These are phyloP conservation scores for Cercospora sp. DNA, from an alignment of 2,329 filamentous ascomycete species.

Conservation along the genomic window DNA sequence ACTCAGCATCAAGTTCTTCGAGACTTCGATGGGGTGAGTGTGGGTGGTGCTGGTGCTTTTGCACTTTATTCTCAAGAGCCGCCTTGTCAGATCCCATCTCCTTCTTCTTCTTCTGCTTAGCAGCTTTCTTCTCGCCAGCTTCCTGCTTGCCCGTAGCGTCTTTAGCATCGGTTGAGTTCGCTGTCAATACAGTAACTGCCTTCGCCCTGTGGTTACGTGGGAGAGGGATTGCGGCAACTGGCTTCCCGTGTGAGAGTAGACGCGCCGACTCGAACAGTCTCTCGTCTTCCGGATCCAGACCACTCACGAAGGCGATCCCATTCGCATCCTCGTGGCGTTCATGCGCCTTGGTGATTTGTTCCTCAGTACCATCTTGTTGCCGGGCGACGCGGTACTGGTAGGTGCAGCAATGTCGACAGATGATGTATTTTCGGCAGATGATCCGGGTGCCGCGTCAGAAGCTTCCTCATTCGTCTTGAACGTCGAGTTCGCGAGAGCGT, in stretches of 20 bases:
- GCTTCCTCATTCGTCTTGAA: neutral
- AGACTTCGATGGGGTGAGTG: neutral
- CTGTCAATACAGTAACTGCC: neutral
- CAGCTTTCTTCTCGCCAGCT: too few species aligned
- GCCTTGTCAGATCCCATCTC: neutral
- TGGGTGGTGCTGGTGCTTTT: neutral
- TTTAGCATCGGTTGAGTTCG: neutral
- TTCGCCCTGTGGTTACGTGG: neutral
- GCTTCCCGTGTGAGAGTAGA: neutral
- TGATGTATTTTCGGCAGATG: neutral
- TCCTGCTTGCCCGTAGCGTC: neutral
- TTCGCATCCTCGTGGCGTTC: neutral
- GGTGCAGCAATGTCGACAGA: neutral
- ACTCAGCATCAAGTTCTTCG: neutral
- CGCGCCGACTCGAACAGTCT: neutral
- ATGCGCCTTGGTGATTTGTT: neutral
- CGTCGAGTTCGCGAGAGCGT: neutral
- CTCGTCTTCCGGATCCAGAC: neutral
- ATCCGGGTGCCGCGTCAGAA: neutral
- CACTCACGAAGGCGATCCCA: neutral
- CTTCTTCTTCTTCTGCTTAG: too few species aligned
- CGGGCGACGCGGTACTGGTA: too few species aligned
- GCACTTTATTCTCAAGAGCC: neutral
- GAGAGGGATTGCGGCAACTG: neutral
- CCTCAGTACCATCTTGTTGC: neutral